Evolutionary conservation across 2,329 filamentous ascomycete species (phyloP), one percentile per base, ranked within the genome.

Genomic region (Phialophora verrucosa): DNA sequence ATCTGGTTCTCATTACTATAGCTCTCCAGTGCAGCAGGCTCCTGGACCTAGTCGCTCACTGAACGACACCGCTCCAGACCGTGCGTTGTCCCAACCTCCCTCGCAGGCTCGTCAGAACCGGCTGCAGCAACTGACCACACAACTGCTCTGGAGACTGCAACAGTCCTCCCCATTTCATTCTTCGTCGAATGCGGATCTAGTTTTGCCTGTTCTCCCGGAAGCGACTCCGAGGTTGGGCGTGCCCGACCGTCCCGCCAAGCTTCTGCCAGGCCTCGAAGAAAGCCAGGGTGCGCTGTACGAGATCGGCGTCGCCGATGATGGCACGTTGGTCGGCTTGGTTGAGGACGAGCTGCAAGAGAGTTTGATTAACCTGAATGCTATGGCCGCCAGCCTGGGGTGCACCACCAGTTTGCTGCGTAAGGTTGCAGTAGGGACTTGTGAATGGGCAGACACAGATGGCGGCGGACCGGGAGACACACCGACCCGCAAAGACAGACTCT

Each of bases 251-350:
- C 84, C 85, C 7, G 81, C 82, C 50, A 84, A 82, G 58, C 78
- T 89, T 35, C 78, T 88, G 12, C 85, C 93, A 1, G 93, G 95
- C 0, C 81, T 99, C 8, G 94, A 98, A 76, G 93, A 97, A 76
- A 97, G 93, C 17, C 90, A 92, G 71, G 95, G 95, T 4, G 95
- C 95, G 0, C 79, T 98, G 58, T 99, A 99, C 73, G 94, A 99
- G 77, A 96, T 99, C 76, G 95, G 95, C 0, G 93, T 99, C 10
- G 91, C 93, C 31, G 95, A 99, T 76, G 93, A 98, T 79, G 95
- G 95, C 7, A 92, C 90, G 0, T 88, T 99, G 65, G 87, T 97
- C 50, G 95, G 95, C 0, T 82, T 99, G 55, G 91, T 92, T 1
- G 88, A 91, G 70, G 93, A 97, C 75, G 95, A 99, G 78, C 87